Evolutionary conservation across 805 yeast genomes (phyloP).

Genomic region (Starmerella etchellsii): DNA sequence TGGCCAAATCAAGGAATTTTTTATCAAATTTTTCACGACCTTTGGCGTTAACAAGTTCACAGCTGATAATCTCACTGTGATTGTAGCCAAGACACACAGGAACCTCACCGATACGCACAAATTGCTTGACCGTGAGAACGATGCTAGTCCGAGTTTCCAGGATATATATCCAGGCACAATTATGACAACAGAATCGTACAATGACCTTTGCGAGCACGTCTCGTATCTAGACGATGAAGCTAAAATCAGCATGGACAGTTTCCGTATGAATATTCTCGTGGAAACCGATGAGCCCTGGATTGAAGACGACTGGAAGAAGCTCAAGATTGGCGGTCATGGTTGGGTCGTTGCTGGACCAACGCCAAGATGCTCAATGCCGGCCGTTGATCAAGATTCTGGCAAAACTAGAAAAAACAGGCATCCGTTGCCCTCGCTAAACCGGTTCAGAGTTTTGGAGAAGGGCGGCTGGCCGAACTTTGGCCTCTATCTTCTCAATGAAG

Average conservation of each 20-base stretch:
- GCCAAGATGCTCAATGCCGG: constrained; percentile 27
- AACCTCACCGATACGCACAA: constrained; percentile 14
- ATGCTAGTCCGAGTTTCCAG: constrained; percentile 21
- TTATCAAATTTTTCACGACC: constrained; percentile 1
- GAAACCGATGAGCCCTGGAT: constrained; percentile 25
- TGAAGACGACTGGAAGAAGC: constrained; percentile 27
- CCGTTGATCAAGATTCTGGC: constrained; percentile 23
- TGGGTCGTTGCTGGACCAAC: constrained; percentile 23
- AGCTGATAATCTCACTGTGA: constrained; percentile 15
- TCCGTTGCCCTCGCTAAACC: constrained; percentile 24
- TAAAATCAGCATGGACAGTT: constrained; percentile 19
- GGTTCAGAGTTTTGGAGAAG: constrained; percentile 24
- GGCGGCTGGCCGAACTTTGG: constrained; percentile 27
- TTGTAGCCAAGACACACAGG: constrained; percentile 21
- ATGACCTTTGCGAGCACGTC: constrained; percentile 20
- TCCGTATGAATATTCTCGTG: constrained; percentile 26
- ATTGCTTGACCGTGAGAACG: constrained; percentile 8
- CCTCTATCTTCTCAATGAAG: constrained; percentile 20
- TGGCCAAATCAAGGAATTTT: constrained; percentile 15
- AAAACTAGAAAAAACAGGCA: constrained; percentile 16
- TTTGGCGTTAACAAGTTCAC: constrained; percentile 9
- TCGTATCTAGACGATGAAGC: constrained; percentile 16
- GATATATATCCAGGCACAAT: constrained; percentile 26
- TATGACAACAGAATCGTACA: constrained; percentile 22
- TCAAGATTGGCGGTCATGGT: constrained; percentile 19